A percentile compares a stretch with the other conserved stretches of the same genome.
Conservation (phyloP, 2,329 filamentous ascomycete genomes). For the Colletotrichum melonis region DNA sequence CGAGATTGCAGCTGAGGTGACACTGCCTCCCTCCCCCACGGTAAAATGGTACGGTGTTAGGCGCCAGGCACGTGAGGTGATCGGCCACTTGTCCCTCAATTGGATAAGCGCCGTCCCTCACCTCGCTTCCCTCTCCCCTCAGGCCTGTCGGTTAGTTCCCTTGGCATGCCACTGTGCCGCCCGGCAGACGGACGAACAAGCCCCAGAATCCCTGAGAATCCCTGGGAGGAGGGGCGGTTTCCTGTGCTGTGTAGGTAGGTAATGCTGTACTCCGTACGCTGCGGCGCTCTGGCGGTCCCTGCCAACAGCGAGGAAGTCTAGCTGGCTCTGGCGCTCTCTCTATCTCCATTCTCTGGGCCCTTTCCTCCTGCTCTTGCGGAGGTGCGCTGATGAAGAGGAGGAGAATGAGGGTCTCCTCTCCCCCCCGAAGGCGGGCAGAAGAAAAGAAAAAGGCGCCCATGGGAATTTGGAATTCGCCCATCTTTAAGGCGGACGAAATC, state of each 20-base stretch:
- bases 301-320: background rate
- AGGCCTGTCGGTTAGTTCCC: background rate
- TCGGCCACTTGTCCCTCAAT: background rate
- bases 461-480: conserved; percentile 29
- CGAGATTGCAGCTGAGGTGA: conserved; percentile 1
- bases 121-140: background rate
- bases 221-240: no score
- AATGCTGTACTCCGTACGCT: background rate
- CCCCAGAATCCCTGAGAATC: background rate
- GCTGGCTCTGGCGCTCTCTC: background rate
- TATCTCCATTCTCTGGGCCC: background rate
- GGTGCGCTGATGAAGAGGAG: background rate
- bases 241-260: no score
- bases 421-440: background rate
- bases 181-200: background rate
- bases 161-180: background rate
- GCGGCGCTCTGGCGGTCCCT: background rate
- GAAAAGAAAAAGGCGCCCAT: conserved; percentile 1
- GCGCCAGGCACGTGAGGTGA: background rate
- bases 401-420: background rate
- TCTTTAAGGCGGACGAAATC: conserved; percentile 7
- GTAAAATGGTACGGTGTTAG: background rate
- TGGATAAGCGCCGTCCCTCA: conserved; percentile 15
- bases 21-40: background rate
- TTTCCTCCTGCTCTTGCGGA: background rate